These are phyloP conservation scores for Agaricus blazei DNA, from an alignment of 768 basidiomycete species.

Conservation along the genomic window DNA sequence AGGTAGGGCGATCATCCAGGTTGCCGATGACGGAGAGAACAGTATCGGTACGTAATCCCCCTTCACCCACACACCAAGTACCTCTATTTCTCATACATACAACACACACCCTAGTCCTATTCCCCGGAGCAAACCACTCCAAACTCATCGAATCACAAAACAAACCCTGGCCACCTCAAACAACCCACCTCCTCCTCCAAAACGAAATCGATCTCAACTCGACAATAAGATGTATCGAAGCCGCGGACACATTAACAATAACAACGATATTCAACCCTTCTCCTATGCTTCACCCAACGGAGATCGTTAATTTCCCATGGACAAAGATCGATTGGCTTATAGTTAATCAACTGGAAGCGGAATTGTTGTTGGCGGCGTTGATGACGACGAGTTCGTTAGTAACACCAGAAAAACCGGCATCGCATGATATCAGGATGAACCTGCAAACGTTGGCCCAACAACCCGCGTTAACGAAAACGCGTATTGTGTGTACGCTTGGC, in stretches of 20 bases:
- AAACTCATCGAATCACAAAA: slow-evolving; percentile 23
- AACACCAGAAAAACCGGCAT: slow-evolving; percentile 25
- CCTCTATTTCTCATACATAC: no score
- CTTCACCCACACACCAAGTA: no score
- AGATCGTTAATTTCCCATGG: slow-evolving; percentile 47
- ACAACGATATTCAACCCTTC: slow-evolving; percentile 53
- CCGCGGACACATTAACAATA: slow-evolving; percentile 14
- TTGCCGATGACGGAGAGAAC: slow-evolving; percentile 53
- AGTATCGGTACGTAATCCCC: slow-evolving; percentile 43
- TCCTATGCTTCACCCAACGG: slow-evolving; percentile 37
- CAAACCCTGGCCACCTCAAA: slow-evolving; percentile 23
- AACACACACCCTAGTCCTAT: slow-evolving; percentile 36
- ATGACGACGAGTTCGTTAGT: slow-evolving; percentile 26
- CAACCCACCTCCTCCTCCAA: slow-evolving; percentile 53
- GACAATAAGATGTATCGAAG: slow-evolving; percentile 31
- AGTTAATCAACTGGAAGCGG: slow-evolving; percentile 48
- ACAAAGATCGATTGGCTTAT: slow-evolving; percentile 46
- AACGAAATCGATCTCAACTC: slow-evolving; percentile 49
- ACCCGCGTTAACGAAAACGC: slow-evolving; percentile 27
- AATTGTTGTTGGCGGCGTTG: slow-evolving; percentile 1
- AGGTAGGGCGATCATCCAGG: slow-evolving; percentile 58
- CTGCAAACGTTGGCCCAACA: slow-evolving; percentile 14
- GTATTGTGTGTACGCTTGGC: slow-evolving; percentile 56
- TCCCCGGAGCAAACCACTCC: slow-evolving; percentile 54
- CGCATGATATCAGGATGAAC: neutral